These are phyloP conservation scores for Penicillium odoratum DNA, from an alignment of 495 filamentous ascomycete genomes.

Conservation along the genomic window DNA sequence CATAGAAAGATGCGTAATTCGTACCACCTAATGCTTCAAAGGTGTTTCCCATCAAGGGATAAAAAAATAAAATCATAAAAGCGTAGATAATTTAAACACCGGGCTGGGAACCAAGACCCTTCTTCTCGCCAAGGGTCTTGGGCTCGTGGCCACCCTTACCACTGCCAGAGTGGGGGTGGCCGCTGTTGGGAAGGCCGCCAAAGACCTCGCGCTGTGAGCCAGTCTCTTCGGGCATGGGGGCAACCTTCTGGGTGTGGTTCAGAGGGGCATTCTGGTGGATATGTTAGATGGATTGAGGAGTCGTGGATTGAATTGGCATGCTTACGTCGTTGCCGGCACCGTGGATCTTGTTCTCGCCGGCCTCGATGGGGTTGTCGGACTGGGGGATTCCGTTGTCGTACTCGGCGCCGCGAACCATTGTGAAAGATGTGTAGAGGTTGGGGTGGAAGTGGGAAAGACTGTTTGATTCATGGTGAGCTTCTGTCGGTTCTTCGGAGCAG, in stretches of 20 bases:
- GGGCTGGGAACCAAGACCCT: constrained; percentile 35
- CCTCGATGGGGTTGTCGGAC: constrained; percentile 52
- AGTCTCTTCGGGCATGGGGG: constrained; percentile 43
- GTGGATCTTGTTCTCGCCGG: constrained; percentile 45
- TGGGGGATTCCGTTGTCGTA: constrained; percentile 50
- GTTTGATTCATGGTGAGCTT: not conserved
- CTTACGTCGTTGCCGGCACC: constrained; percentile 39
- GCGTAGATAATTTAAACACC: constrained; percentile 5
- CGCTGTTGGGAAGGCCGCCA: constrained; percentile 23
- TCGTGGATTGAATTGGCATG: not conserved
- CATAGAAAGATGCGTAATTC: constrained; percentile 14
- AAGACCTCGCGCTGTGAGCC: constrained; percentile 29
- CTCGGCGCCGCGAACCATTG: constrained; percentile 53
- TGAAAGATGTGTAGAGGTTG: constrained; percentile 17
- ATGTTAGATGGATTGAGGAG: not conserved
- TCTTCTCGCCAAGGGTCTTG: constrained; percentile 39
- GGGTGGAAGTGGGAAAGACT: not conserved
- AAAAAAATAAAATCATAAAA: not conserved
- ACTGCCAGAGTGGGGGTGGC: constrained; percentile 27
- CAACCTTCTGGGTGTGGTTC: constrained; percentile 42
- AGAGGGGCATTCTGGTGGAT: constrained; percentile 36
- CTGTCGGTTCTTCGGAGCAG: not conserved
- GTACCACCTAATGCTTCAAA: not conserved
- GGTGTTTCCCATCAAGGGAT: not conserved
- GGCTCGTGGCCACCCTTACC: constrained; percentile 48